Base-by-base conservation (phyloP, 176 grass and related monocot species). In the Oryza brachyantha region DNA sequence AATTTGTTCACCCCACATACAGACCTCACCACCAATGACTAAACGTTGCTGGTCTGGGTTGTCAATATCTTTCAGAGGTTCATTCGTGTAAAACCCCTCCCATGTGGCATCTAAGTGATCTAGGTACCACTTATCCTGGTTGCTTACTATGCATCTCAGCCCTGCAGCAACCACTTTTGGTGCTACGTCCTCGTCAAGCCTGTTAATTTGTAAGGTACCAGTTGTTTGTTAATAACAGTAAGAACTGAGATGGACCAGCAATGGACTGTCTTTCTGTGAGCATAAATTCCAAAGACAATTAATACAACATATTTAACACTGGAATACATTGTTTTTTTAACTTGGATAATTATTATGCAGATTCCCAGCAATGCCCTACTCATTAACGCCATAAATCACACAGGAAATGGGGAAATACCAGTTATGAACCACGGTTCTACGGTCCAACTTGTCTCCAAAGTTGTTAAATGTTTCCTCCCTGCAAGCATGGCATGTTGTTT, bases 91-190 rank as follows among this genome's bases (percentile, higher is more conserved):
- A 85, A 97, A 94, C 55, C 55, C 73, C 73, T 94, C 63, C 91
- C 92, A 97, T 71, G 82, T 79, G 39, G 84, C 77, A 83, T 94
- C 95, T 74, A 97, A 84, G 73, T 94, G 95, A 86, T 97, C 95
- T 50, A 97, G 85, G 80, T 97, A 94, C 95, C 95, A 97, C 39
- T 84, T 92, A 64, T 92, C 76, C 79, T 97, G 89, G 61, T 92
- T 97, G 92, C 95, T 97, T 66, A 97, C 87, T 77, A 94, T 92
- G 83, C 95, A 98, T 79, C 92, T 90, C 38, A 92, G 86, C 21
- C 95, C 95, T 12, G 92, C 83, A 62, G 82, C 85, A 84, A 90
- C 95, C 61, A 90, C 92, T 75, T 77, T 83, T 70, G 86, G 87
- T 31, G 87, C 92, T 79, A 98, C 92, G 17, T 86, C 87, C 35